A percentile compares a stretch with the other conserved stretches of the same genome.
These are phyloP conservation scores for Globisporangium paddicum DNA, from an alignment of 352 stramenopile genomes.

Conservation along the genomic window DNA sequence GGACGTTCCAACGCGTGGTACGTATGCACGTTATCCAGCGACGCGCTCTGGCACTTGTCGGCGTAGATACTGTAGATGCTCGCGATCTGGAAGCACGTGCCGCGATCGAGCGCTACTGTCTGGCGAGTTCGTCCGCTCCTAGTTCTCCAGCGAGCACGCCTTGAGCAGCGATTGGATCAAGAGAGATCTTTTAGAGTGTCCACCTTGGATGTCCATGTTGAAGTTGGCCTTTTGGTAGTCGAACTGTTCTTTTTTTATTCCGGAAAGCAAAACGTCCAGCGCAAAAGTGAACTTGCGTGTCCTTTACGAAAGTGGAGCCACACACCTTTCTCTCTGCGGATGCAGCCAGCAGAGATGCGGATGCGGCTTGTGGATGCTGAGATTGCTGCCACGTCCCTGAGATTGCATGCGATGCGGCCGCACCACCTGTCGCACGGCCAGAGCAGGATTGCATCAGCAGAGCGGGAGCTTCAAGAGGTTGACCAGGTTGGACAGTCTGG, in stretches of 20 bases:
- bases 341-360: not conserved
- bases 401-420: no score
- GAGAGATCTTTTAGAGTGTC: conserved; percentile 17
- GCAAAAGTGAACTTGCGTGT: not conserved
- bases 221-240: not conserved
- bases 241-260: not conserved
- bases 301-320: not conserved
- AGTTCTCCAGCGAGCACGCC: conserved; percentile 74
- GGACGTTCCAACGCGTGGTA: conserved; percentile 83
- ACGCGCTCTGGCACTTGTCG: conserved; percentile 27
- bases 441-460: no score
- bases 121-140: conserved; percentile 71
- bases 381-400: no score
- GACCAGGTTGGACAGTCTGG: not conserved
- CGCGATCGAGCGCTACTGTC: conserved; percentile 70
- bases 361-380: no score
- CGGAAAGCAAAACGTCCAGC: not conserved
- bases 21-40: conserved; percentile 78
- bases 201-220: not conserved
- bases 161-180: conserved; percentile 80
- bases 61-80: conserved; percentile 73
- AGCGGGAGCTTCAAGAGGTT: not conserved
- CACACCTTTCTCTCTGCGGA: not conserved
- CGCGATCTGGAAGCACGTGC: conserved; percentile 84
- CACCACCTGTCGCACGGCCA: not conserved